Evolutionary conservation across 257 asterid species (phyloP).

Genomic region (Haberlea rhodopensis): DNA sequence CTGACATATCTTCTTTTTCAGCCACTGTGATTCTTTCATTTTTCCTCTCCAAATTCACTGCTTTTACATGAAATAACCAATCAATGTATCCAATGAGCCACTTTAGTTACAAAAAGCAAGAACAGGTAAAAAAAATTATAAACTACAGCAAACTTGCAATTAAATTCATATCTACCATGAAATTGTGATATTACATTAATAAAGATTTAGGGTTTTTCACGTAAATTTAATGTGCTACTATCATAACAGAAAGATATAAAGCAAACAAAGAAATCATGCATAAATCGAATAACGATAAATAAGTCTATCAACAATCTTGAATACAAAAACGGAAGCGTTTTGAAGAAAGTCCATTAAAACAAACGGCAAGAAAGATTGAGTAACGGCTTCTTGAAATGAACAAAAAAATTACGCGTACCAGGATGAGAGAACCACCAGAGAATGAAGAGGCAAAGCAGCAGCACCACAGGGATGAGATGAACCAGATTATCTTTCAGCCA

Average conservation of each 20-base stretch:
- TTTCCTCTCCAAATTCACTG: slow-evolving; percentile 42
- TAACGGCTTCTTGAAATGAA: not conserved
- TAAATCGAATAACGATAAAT: too few relatives aligned
- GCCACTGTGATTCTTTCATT: slow-evolving; percentile 30
- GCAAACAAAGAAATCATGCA: not conserved
- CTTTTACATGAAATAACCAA: slow-evolving; percentile 3
- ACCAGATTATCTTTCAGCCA: slow-evolving; percentile 22
- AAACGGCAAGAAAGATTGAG: not conserved
- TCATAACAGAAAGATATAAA: not conserved
- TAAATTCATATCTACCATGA: too few relatives aligned
- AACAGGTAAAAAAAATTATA: too few relatives aligned
- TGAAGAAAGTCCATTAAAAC: not conserved
- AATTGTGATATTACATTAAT: too few relatives aligned
- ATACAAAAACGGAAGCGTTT: not conserved
- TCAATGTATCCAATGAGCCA: not conserved
- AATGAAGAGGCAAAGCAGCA: slow-evolving; percentile 47
- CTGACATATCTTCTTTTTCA: not conserved
- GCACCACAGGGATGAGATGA: slow-evolving; percentile 43
- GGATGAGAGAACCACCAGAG: slow-evolving; percentile 56
- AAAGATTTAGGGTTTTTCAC: too few relatives aligned
- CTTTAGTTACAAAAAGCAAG: too few relatives aligned
- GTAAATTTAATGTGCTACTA: too few relatives aligned
- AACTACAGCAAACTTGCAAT: not conserved
- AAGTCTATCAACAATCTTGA: not conserved
- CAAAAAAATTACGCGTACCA: slow-evolving; percentile 27